Evolutionary conservation across 2,329 filamentous ascomycete genomes (phyloP).

Genomic region (Neofusicoccum kwambonambiense): DNA sequence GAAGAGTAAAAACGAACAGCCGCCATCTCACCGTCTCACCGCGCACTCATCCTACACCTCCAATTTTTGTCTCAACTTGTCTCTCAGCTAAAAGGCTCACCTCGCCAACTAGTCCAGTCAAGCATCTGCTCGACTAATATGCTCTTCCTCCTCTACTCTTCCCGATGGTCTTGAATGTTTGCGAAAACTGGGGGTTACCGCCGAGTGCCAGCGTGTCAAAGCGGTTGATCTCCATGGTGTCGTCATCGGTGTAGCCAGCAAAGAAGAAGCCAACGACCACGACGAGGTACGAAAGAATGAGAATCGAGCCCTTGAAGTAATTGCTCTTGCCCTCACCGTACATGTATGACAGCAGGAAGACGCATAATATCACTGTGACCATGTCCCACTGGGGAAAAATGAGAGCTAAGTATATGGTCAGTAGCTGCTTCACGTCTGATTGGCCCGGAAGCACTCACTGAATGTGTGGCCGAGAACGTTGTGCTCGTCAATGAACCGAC

Average conservation of each 20-base stretch:
- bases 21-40: background rate
- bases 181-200: constrained; percentile 17
- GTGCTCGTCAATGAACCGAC: constrained; percentile 53
- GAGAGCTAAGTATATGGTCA: constrained; percentile 51
- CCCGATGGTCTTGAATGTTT: constrained; percentile 15
- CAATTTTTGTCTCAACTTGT: background rate
- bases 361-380: constrained; percentile 92
- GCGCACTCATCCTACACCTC: background rate
- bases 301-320: constrained; percentile 98
- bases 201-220: constrained; percentile 37
- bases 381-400: constrained; percentile 99
- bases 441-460: constrained; percentile 41
- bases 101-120: background rate
- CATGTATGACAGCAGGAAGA: constrained; percentile 95
- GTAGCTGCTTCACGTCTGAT: background rate
- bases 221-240: constrained; percentile 38
- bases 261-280: constrained; percentile 91
- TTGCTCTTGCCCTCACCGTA: constrained; percentile 99
- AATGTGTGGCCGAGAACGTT: constrained; percentile 66
- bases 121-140: background rate
- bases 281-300: constrained; percentile 89
- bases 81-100: background rate
- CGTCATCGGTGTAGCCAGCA: constrained; percentile 61
- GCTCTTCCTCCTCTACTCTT: constrained; percentile 7
- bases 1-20: background rate